Evolutionary conservation across 148 eudicot genomes (phyloP).

Genomic region (Spergularia bocconei): DNA sequence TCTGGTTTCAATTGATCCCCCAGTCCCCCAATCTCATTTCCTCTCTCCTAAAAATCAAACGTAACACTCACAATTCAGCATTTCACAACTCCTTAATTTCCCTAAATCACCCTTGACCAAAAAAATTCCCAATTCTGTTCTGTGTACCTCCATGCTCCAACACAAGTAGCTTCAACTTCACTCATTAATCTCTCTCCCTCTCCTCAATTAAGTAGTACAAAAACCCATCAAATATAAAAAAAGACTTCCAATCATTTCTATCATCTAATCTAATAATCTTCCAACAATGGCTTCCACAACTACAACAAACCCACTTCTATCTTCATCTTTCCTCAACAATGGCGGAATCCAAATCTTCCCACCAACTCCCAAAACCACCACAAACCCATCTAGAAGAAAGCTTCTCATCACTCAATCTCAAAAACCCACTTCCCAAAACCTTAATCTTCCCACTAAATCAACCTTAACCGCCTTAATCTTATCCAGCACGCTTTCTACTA

Average conservation of each 20-base stretch:
- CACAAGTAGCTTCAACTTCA: background rate
- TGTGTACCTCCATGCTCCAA: conserved; percentile 25
- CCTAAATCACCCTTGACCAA: background rate
- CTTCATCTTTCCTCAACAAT: conserved; percentile 48
- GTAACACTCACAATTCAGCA: background rate
- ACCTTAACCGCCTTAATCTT: conserved; percentile 54
- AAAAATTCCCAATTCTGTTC: background rate
- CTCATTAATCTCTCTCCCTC: background rate
- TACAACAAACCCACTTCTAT: conserved; percentile 46
- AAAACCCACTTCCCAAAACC: conserved; percentile 24
- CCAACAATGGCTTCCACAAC: conserved; percentile 31
- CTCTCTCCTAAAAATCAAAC: background rate
- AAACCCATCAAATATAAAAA: background rate
- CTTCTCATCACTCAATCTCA: conserved; percentile 44
- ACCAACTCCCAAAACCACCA: conserved; percentile 47
- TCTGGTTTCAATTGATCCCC: conserved; percentile 34
- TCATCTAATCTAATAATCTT: background rate
- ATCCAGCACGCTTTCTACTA: conserved; percentile 37
- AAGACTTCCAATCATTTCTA: background rate
- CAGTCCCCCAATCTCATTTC: conserved; percentile 16
- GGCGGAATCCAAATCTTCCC: conserved; percentile 37
- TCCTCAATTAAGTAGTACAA: background rate
- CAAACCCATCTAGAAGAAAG: conserved; percentile 27
- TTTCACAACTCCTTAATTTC: background rate
- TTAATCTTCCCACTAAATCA: conserved; percentile 31